Conservation (phyloP, 2,329 filamentous ascomycete species). For the Endoconidiophora laricicola region DNA sequence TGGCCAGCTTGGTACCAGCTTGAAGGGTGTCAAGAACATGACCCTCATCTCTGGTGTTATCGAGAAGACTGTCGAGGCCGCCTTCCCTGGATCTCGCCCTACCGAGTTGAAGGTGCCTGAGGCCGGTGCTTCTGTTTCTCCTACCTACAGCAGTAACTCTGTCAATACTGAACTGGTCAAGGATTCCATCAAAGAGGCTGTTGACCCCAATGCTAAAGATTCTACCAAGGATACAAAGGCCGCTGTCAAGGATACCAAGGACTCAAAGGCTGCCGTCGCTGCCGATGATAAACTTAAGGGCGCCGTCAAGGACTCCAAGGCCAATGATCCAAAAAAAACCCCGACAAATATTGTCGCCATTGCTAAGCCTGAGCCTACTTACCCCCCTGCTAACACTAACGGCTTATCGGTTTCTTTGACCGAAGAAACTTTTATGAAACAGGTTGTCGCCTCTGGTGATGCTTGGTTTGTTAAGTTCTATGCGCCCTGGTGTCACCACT, state of each 20-base stretch:
- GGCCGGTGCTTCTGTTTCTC: slow-evolving; percentile 41
- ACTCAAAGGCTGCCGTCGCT: slow-evolving; percentile 6
- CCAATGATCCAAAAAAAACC: slow-evolving; percentile 4
- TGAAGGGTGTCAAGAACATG: slow-evolving; percentile 53
- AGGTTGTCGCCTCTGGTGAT: slow-evolving; percentile 74
- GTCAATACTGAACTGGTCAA: slow-evolving; percentile 1
- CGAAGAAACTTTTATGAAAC: slow-evolving; percentile 68
- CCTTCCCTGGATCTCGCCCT: slow-evolving; percentile 66
- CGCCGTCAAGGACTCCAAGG: slow-evolving; percentile 13
- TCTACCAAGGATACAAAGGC: slow-evolving; percentile 24
- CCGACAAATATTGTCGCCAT: slow-evolving; percentile 15
- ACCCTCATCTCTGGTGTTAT: slow-evolving; percentile 49
- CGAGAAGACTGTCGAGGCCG: slow-evolving; percentile 59
- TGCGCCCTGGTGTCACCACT: slow-evolving; percentile 92
- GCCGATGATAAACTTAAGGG: slow-evolving; percentile 18
- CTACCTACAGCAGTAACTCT: slow-evolving; percentile 14
- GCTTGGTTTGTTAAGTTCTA: slow-evolving; percentile 99
- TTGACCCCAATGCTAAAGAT: not conserved
- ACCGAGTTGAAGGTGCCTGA: slow-evolving; percentile 51
- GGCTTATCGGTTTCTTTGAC: slow-evolving; percentile 62
- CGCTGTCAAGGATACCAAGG: slow-evolving; percentile 24
- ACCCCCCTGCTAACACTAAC: slow-evolving; percentile 48
- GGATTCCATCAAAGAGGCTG: slow-evolving; percentile 2
- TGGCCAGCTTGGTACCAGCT: slow-evolving; percentile 47
- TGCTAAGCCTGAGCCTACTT: slow-evolving; percentile 31